These are phyloP conservation scores for Rutstroemia sp. DNA, from an alignment of 2,329 filamentous ascomycete species.

Conservation along the genomic window DNA sequence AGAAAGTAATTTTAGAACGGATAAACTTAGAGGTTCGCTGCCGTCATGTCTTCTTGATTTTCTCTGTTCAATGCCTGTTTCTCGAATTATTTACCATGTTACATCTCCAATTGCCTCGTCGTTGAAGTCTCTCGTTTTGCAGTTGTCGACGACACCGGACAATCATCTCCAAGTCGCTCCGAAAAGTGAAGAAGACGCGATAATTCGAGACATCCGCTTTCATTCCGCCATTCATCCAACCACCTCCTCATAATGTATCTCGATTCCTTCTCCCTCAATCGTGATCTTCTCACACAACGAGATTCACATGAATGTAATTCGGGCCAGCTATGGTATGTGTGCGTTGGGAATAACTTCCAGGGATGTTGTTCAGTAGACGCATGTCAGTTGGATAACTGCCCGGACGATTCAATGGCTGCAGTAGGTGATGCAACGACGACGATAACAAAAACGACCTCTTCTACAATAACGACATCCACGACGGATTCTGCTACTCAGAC, in stretches of 20 bases:
- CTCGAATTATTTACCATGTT: too few species aligned
- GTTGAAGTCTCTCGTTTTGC: too few species aligned
- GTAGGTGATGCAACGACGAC: neutral
- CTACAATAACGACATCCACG: neutral
- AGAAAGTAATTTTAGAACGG: too few species aligned
- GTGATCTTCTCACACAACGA: neutral
- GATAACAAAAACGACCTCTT: neutral
- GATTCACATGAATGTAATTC: neutral
- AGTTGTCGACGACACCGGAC: too few species aligned
- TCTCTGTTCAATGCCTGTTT: too few species aligned
- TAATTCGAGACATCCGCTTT: neutral
- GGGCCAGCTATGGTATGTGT: constrained; percentile 5
- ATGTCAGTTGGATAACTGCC: constrained; percentile 1
- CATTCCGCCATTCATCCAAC: neutral
- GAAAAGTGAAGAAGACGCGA: too few species aligned
- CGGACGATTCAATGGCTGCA: constrained; percentile 1
- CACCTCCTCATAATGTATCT: constrained; percentile 4
- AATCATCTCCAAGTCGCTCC: too few species aligned
- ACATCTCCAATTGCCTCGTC: too few species aligned
- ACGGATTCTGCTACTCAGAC: neutral
- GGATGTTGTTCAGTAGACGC: constrained; percentile 9
- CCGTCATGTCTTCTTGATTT: too few species aligned
- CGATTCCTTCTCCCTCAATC: neutral
- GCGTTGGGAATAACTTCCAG: neutral
- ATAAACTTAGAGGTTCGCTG: too few species aligned